Evolutionary conservation across 805 yeast genomes (phyloP).

Genomic region (Yarrowia divulgata): DNA sequence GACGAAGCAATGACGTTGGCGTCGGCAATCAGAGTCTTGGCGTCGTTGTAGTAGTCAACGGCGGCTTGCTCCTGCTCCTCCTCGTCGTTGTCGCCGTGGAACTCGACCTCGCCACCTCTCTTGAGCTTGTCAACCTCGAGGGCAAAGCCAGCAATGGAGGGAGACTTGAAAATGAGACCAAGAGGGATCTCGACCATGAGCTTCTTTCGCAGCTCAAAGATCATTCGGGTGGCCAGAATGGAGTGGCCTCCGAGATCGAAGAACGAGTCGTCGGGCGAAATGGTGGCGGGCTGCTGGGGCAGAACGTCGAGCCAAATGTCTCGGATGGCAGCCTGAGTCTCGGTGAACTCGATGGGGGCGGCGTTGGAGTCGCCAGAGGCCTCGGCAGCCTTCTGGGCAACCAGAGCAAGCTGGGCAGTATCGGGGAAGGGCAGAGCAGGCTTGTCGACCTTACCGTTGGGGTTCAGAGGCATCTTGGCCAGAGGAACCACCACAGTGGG

Average conservation of each 20-base stretch:
- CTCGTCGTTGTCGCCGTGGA: constrained; percentile 44
- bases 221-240: constrained; percentile 95
- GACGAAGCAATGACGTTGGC: constrained; percentile 50
- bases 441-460: constrained; percentile 98
- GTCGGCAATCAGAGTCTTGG: constrained; percentile 58
- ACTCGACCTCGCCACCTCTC: constrained; percentile 55
- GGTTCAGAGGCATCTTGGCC: constrained; percentile 86
- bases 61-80: constrained; percentile 47
- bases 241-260: constrained; percentile 99
- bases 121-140: constrained; percentile 67
- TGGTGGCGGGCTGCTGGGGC: constrained; percentile 82
- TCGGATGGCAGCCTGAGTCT: constrained; percentile 70
- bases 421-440: constrained; percentile 97
- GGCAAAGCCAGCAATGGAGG: constrained; percentile 83
- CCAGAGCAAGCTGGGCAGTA: constrained; percentile 79
- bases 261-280: constrained; percentile 83
- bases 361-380: constrained; percentile 52
- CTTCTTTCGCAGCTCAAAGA: constrained; percentile 83
- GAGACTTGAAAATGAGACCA: constrained; percentile 87
- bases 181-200: constrained; percentile 83
- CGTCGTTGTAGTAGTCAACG: constrained; percentile 75
- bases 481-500: constrained; percentile 92
- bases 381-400: constrained; percentile 58
- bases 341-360: constrained; percentile 57
- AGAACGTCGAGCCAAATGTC: constrained; percentile 86